phyloP scores from a whole-genome alignment of 768 basidiomycete genomes.

The Suillus spraguei region DNA sequence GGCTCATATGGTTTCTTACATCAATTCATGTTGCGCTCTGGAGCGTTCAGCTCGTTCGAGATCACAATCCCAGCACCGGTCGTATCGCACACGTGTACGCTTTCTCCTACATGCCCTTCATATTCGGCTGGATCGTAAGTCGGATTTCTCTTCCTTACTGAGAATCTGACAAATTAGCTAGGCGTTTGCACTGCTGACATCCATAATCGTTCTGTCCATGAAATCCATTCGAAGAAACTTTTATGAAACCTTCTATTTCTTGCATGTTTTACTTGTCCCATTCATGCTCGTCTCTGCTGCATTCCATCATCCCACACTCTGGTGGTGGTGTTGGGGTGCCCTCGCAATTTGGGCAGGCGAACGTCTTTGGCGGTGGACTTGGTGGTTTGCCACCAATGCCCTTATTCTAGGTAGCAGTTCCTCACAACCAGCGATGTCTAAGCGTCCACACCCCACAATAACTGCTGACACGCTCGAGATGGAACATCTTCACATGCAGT shows the following conservation, averaged over 20 bases:
- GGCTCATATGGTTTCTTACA: constrained; percentile 67
- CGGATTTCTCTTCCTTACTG: constrained; percentile 14
- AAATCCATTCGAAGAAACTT: constrained; percentile 50
- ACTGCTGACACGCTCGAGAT: constrained; percentile 29
- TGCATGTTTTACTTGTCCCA: constrained; percentile 66
- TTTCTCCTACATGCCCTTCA: constrained; percentile 61
- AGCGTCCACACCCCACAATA: constrained; percentile 6
- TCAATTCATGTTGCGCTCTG: constrained; percentile 65
- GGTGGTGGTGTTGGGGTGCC: constrained; percentile 71
- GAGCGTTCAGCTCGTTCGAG: constrained; percentile 64
- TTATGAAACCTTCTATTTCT: constrained; percentile 67
- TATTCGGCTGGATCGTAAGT: constrained; percentile 61
- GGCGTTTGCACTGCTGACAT: constrained; percentile 58
- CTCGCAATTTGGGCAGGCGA: constrained; percentile 66
- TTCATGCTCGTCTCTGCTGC: constrained; percentile 61
- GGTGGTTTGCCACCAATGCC: constrained; percentile 64
- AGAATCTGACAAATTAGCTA: constrained; percentile 26
- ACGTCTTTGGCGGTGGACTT: constrained; percentile 53
- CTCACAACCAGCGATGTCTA: not conserved
- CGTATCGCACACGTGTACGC: constrained; percentile 50
- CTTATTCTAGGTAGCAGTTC: constrained; percentile 37
- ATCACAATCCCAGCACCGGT: constrained; percentile 45
- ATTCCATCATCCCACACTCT: constrained; percentile 66
- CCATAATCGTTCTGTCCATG: constrained; percentile 54
- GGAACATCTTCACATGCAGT: constrained; percentile 16